A percentile compares a stretch with the other conserved stretches of the same genome.
These are phyloP conservation scores for Ophiostoma sp. DNA, from an alignment of 2,329 filamentous ascomycete species.

Conservation along the genomic window DNA sequence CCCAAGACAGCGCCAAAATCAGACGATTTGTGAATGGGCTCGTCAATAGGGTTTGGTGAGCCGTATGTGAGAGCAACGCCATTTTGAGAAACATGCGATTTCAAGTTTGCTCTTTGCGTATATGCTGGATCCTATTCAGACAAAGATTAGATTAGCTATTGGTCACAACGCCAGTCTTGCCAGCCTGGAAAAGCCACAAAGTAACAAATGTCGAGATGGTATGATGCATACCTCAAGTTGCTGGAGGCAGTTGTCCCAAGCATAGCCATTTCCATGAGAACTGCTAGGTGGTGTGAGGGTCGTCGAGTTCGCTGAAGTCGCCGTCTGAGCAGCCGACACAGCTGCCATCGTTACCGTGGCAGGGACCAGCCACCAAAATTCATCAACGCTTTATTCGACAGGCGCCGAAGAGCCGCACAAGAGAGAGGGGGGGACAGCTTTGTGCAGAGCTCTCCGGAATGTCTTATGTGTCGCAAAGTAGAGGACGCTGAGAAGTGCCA, in stretches of 20 bases:
- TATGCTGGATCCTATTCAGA: conserved; percentile 22
- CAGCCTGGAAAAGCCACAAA: neutral
- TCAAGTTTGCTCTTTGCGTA: conserved; percentile 17
- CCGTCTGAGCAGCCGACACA: conserved; percentile 45
- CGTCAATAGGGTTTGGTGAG: conserved; percentile 9
- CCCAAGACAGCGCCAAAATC: conserved; percentile 25
- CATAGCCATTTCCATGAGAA: conserved; percentile 43
- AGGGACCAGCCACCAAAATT: conserved; percentile 6
- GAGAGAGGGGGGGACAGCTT: neutral
- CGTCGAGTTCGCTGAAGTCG: conserved; percentile 34
- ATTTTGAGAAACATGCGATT: conserved; percentile 6
- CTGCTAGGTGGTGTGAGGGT: conserved; percentile 46
- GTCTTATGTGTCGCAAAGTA: neutral
- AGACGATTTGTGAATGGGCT: conserved; percentile 19
- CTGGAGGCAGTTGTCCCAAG: conserved; percentile 27
- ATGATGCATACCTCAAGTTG: conserved; percentile 25
- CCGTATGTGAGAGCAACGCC: conserved; percentile 8
- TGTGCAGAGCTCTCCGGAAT: neutral
- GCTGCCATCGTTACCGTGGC: conserved; percentile 43
- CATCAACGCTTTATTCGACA: conserved; percentile 16
- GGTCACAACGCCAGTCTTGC: too few species aligned
- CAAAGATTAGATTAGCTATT: neutral
- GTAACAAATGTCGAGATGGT: neutral
- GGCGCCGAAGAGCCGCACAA: conserved; percentile 1
- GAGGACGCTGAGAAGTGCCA: neutral